These are phyloP conservation scores for Yarrowia sp. DNA, from an alignment of 805 yeast genomes.

Conservation along the genomic window DNA sequence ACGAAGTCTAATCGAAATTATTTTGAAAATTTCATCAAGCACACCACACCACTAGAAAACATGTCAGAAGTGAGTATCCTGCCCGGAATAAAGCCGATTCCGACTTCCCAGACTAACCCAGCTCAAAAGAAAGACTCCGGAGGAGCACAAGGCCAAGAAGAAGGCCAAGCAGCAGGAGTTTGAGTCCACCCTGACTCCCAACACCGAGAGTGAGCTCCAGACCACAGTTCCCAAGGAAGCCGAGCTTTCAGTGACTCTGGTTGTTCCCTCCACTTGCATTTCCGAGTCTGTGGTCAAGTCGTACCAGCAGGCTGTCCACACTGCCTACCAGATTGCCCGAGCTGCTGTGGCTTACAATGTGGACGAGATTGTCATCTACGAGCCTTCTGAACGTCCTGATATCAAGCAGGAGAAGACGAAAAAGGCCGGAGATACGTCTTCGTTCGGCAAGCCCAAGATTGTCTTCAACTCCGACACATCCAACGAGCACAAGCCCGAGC, in stretches of 20 bases:
- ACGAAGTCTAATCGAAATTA: slow-evolving; percentile 26
- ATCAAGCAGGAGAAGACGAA: slow-evolving; percentile 41
- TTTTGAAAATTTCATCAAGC: slow-evolving; percentile 21
- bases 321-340: slow-evolving; percentile 80
- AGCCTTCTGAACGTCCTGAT: slow-evolving; percentile 51
- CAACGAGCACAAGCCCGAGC: slow-evolving; percentile 42
- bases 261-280: slow-evolving; percentile 71
- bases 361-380: slow-evolving; percentile 75
- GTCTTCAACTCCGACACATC: slow-evolving; percentile 41
- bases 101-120: slow-evolving; percentile 6
- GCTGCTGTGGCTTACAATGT: slow-evolving; percentile 73
- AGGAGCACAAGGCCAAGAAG: slow-evolving; percentile 34
- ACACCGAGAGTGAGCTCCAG: slow-evolving; percentile 7
- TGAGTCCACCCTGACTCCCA: slow-evolving; percentile 28
- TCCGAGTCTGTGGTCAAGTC: slow-evolving; percentile 62
- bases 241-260: slow-evolving; percentile 13
- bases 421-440: slow-evolving; percentile 43
- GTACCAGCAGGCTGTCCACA: slow-evolving; percentile 73
- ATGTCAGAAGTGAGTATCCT: slow-evolving; percentile 27
- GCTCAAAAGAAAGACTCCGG: slow-evolving; percentile 23
- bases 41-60: slow-evolving; percentile 6
- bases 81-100: no score
- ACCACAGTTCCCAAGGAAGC: slow-evolving; percentile 7
- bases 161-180: slow-evolving; percentile 29
- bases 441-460: slow-evolving; percentile 48